phyloP scores from a whole-genome alignment of 352 stramenopile genomes.

The Pythium chondricola region DNA sequence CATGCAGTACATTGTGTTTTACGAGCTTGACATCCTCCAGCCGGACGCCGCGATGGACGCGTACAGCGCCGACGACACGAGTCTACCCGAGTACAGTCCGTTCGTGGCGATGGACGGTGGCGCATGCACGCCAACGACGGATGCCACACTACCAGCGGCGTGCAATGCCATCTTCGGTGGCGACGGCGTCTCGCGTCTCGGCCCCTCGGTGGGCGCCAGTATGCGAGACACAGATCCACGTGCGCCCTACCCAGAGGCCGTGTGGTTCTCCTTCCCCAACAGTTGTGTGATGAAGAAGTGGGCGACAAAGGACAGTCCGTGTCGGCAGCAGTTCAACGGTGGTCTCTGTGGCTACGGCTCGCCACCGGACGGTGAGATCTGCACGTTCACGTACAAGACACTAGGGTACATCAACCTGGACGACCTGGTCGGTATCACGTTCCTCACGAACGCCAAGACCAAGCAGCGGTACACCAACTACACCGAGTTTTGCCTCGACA shows the following conservation, averaged over 20 bases:
- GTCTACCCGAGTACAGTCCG: slow-evolving; percentile 38
- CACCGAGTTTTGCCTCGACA: slow-evolving; percentile 43
- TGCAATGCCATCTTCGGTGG: slow-evolving; percentile 11
- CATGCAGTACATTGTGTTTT: slow-evolving; percentile 72
- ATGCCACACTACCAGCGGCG: slow-evolving; percentile 10
- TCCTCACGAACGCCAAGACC: slow-evolving; percentile 22
- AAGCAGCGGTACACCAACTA: slow-evolving; percentile 34
- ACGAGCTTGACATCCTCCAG: slow-evolving; percentile 50
- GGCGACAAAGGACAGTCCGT: slow-evolving; percentile 27
- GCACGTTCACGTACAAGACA: slow-evolving; percentile 30
- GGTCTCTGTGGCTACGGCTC: slow-evolving; percentile 19
- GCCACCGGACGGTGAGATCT: slow-evolving; percentile 10
- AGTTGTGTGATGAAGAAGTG: slow-evolving; percentile 37
- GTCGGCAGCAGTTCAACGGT: slow-evolving; percentile 11
- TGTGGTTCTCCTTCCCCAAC: slow-evolving; percentile 70
- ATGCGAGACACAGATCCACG: slow-evolving; percentile 26
- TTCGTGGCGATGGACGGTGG: slow-evolving; percentile 61
- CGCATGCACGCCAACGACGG: slow-evolving; percentile 27
- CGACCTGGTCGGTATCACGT: slow-evolving; percentile 68
- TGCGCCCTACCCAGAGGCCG: slow-evolving; percentile 46
- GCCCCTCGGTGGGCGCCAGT: slow-evolving; percentile 33
- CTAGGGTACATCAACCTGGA: slow-evolving; percentile 48
- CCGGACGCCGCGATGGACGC: slow-evolving; percentile 28
- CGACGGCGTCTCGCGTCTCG: slow-evolving; percentile 19
- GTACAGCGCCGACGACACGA: slow-evolving; percentile 22